Percentiles rank a stretch among this genome's conserved stretches.
Evolutionary conservation across 805 yeast genomes (phyloP).

Genomic region (Torulaspora gathmanii): DNA sequence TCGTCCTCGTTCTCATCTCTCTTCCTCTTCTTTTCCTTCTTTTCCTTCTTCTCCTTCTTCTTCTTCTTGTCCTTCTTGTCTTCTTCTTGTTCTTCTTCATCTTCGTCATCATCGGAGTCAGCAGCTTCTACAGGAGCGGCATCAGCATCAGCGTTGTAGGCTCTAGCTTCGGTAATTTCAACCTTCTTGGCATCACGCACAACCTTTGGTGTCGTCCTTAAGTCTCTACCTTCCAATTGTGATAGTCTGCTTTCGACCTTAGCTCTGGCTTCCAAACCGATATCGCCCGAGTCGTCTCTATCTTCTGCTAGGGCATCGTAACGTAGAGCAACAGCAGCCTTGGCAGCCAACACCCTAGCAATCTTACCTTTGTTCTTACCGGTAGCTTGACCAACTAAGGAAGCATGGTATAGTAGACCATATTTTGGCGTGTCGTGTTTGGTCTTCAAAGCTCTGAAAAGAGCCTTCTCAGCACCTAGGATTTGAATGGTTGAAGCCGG

Average conservation of each 20-base stretch:
- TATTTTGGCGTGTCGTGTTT: constrained; percentile 98
- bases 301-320: constrained; percentile 97
- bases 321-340: constrained; percentile 94
- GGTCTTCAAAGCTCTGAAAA: constrained; percentile 96
- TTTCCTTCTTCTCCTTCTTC: constrained; percentile 36
- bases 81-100: constrained; percentile 37
- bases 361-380: constrained; percentile 98
- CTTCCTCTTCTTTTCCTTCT: constrained; percentile 37
- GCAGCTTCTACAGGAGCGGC: constrained; percentile 39
- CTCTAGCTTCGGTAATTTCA: constrained; percentile 75
- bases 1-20: constrained; percentile 28
- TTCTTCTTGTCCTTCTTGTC: constrained; percentile 36
- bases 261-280: constrained; percentile 85
- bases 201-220: constrained; percentile 82
- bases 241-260: constrained; percentile 93
- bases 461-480: constrained; percentile 97
- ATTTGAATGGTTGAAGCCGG: constrained; percentile 99
- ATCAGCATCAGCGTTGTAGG: constrained; percentile 95
- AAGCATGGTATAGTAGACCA: constrained; percentile 94
- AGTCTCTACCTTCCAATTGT: constrained; percentile 93
- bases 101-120: constrained; percentile 37
- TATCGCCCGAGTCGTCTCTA: constrained; percentile 90
- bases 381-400: constrained; percentile 95
- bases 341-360: constrained; percentile 97
- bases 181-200: constrained; percentile 81